A percentile compares a stretch with the other conserved stretches of the same genome.
phyloP scores from a whole-genome alignment of 2,329 filamentous ascomycete genomes.

The Triangularia setosa region DNA sequence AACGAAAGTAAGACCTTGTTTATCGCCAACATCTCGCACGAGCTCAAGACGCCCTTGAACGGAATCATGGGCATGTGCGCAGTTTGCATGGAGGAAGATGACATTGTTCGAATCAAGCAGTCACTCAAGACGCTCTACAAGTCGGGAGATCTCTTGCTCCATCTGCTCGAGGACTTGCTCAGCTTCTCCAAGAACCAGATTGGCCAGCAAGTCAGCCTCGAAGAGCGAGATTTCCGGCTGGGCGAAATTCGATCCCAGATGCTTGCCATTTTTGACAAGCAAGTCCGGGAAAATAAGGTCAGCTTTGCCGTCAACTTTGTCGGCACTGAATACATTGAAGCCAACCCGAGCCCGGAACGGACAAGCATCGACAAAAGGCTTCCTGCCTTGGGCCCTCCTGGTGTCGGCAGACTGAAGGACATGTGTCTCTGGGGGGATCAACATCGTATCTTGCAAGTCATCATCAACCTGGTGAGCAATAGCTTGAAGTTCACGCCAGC shows the following conservation, averaged over 20 bases:
- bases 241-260: constrained; percentile 82
- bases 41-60: constrained; percentile 91
- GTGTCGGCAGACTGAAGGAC: constrained; percentile 69
- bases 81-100: constrained; percentile 88
- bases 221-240: constrained; percentile 80
- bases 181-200: constrained; percentile 96
- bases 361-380: constrained; percentile 37
- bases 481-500: constrained; percentile 84
- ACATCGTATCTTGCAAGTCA: constrained; percentile 84
- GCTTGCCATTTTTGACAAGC: constrained; percentile 82
- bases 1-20: constrained; percentile 97
- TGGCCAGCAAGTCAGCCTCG: constrained; percentile 74
- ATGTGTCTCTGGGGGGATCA: constrained; percentile 93
- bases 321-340: constrained; percentile 40
- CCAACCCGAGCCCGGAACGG: constrained; percentile 33
- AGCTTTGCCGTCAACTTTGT: constrained; percentile 69
- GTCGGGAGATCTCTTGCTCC: constrained; percentile 77
- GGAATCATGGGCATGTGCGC: constrained; percentile 93
- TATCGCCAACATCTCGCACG: constrained; percentile 86
- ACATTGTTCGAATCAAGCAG: constrained; percentile 71
- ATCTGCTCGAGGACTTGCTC: constrained; percentile 82
- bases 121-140: constrained; percentile 87
- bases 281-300: constrained; percentile 76
- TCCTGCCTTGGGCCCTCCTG: constrained; percentile 60
- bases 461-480: constrained; percentile 91